A percentile compares a stretch with the other conserved stretches of the same genome.
phyloP scores from a whole-genome alignment of 345 rosid genomes.

The Ailanthus altissimus region DNA sequence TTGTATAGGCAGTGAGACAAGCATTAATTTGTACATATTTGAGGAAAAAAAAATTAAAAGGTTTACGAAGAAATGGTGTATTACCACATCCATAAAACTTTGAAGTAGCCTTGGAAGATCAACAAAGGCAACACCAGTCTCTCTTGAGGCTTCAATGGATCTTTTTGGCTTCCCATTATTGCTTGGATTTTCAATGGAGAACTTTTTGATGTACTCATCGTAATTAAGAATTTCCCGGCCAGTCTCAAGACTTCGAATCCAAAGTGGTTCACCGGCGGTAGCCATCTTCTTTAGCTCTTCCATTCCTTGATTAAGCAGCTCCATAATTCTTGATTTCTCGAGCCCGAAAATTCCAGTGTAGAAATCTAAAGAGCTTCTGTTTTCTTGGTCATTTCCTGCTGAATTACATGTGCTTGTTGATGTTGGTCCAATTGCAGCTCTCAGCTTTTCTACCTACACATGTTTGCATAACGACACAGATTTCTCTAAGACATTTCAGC shows the following conservation, averaged over 20 bases:
- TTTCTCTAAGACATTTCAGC: neutral
- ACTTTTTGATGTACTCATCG: constrained; percentile 81
- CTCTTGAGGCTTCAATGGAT: constrained; percentile 90
- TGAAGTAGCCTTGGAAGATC: constrained; percentile 83
- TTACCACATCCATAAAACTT: constrained; percentile 90
- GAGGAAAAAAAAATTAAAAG: neutral
- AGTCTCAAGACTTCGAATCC: constrained; percentile 91
- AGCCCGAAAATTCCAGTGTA: constrained; percentile 78
- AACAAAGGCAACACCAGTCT: constrained; percentile 67
- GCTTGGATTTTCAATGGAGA: constrained; percentile 47
- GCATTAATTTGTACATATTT: too few relatives aligned
- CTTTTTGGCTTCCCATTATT: constrained; percentile 44
- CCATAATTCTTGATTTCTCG: constrained; percentile 72
- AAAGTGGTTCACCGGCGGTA: constrained; percentile 66
- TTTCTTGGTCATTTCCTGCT: constrained; percentile 59
- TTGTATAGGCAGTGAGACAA: too few relatives aligned
- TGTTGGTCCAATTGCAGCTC: constrained; percentile 54
- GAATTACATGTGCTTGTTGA: constrained; percentile 56
- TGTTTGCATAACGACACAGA: too few relatives aligned
- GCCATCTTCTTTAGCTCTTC: constrained; percentile 90
- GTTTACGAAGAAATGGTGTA: neutral
- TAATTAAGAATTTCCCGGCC: constrained; percentile 94
- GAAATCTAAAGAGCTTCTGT: constrained; percentile 70
- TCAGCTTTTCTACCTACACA: constrained; percentile 71
- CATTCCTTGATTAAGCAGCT: constrained; percentile 70